A percentile compares a stretch with the other conserved stretches of the same genome.
phyloP scores from a whole-genome alignment of 2,329 filamentous ascomycete genomes.

The Neonectria sp. region DNA sequence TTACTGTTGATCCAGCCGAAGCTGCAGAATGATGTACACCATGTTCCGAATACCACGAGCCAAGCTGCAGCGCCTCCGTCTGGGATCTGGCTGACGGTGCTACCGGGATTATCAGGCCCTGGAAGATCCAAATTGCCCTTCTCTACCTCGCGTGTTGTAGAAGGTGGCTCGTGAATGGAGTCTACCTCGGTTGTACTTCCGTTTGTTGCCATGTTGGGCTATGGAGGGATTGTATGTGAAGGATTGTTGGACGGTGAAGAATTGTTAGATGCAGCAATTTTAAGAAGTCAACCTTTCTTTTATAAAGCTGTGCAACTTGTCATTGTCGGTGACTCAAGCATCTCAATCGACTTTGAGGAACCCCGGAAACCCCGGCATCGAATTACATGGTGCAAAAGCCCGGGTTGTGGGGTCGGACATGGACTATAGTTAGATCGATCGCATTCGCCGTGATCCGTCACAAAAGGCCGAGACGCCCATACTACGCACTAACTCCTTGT shows the following conservation, averaged over 20 bases:
- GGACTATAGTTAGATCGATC: not conserved
- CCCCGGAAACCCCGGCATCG: not conserved
- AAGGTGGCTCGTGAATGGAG: not conserved
- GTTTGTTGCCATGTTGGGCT: slow-evolving; percentile 14
- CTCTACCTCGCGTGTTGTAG: not conserved
- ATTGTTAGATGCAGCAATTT: not conserved
- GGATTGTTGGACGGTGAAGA: not conserved
- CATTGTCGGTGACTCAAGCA: not conserved
- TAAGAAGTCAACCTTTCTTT: not conserved
- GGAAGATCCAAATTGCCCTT: not conserved
- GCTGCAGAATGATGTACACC: slow-evolving; percentile 56
- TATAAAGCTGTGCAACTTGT: not conserved
- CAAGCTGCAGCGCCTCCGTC: slow-evolving; percentile 52
- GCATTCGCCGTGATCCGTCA: not conserved
- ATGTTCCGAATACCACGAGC: slow-evolving; percentile 55
- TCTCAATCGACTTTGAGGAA: not conserved
- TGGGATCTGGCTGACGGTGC: not conserved
- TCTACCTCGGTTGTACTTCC: slow-evolving; percentile 15
- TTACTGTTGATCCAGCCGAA: slow-evolving; percentile 63
- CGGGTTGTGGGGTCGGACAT: not conserved
- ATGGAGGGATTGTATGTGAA: not conserved
- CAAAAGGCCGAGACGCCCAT: not conserved
- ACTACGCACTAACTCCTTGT: too few relatives aligned
- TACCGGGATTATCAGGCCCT: not conserved
- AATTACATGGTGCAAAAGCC: not conserved